phyloP scores from a whole-genome alignment of 2,329 filamentous ascomycete species.

The Aspergillus vadensis region DNA sequence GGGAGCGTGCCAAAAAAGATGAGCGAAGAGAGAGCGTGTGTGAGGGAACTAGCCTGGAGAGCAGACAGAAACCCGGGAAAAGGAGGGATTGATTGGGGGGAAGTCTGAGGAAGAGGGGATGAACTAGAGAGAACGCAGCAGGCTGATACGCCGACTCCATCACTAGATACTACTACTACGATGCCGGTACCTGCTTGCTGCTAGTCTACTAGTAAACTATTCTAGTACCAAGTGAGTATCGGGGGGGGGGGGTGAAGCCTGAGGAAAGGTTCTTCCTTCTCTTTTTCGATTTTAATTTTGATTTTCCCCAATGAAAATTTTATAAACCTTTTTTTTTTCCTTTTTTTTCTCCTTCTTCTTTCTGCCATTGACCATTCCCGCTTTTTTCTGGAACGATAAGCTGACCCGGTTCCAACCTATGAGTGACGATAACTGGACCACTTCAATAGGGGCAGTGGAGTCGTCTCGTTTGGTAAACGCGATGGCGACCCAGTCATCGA shows the following conservation, averaged over 20 bases:
- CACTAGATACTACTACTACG: too few relatives aligned
- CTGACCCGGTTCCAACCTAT: background rate
- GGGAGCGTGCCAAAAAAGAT: background rate
- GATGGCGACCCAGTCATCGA: background rate
- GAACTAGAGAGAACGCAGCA: background rate
- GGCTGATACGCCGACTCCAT: background rate
- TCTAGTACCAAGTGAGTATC: too few relatives aligned
- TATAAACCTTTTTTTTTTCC: background rate
- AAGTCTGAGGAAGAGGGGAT: too few relatives aligned
- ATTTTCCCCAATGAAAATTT: background rate
- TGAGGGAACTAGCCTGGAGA: background rate
- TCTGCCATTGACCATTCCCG: background rate
- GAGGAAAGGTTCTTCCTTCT: background rate
- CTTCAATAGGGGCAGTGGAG: slow-evolving; percentile 19
- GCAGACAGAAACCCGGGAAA: background rate
- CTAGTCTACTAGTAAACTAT: background rate
- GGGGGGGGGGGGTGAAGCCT: background rate
- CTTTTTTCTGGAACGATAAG: slow-evolving; percentile 23
- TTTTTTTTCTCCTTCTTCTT: background rate
- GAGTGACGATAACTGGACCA: slow-evolving; percentile 4
- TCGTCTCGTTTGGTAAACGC: slow-evolving; percentile 9
- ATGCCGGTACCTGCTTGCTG: background rate
- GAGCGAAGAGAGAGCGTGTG: slow-evolving; percentile 2
- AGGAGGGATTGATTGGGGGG: background rate
- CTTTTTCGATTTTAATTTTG: background rate